Percentiles rank a stretch among this genome's conserved stretches.
These are phyloP conservation scores for Candida nonsorbophila DNA, from an alignment of 805 yeast species.

Conservation along the genomic window DNA sequence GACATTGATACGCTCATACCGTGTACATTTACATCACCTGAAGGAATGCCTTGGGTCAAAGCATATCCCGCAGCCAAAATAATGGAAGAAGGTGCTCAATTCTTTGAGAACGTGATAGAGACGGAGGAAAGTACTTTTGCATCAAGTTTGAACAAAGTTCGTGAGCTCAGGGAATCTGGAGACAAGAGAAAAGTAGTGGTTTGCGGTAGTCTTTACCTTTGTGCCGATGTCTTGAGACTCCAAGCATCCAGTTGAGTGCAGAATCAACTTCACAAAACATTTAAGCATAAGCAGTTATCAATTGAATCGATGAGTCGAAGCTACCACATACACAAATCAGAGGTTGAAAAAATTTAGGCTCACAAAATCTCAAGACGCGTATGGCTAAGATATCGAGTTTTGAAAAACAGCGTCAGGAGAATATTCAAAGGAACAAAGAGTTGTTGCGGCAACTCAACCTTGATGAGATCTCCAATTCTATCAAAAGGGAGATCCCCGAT, in stretches of 20 bases:
- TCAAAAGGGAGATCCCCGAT: conserved; percentile 41
- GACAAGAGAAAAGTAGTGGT: conserved; percentile 27
- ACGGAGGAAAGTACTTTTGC: conserved; percentile 7
- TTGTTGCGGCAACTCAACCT: conserved; percentile 68
- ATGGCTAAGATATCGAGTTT: conserved; percentile 50
- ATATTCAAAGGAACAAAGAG: conserved; percentile 79
- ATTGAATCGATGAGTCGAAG: too few relatives aligned
- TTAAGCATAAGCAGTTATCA: too few relatives aligned
- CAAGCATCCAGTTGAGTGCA: too few relatives aligned
- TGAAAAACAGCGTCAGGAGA: conserved; percentile 66
- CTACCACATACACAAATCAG: too few relatives aligned
- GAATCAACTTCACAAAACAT: too few relatives aligned
- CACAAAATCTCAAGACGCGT: too few relatives aligned
- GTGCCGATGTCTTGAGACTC: conserved; percentile 34
- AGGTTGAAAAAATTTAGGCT: background rate
- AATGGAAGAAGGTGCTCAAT: conserved; percentile 11
- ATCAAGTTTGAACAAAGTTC: conserved; percentile 10
- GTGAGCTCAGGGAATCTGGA: conserved; percentile 9
- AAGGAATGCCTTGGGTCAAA: conserved; percentile 91
- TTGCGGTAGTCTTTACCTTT: conserved; percentile 39
- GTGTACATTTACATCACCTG: conserved; percentile 64
- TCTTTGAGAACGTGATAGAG: conserved; percentile 8
- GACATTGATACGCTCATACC: conserved; percentile 54
- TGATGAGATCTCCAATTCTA: conserved; percentile 49
- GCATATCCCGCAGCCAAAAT: conserved; percentile 39